Base-by-base conservation (phyloP, 345 rosid genomes). In the Alliaria petiolata region DNA sequence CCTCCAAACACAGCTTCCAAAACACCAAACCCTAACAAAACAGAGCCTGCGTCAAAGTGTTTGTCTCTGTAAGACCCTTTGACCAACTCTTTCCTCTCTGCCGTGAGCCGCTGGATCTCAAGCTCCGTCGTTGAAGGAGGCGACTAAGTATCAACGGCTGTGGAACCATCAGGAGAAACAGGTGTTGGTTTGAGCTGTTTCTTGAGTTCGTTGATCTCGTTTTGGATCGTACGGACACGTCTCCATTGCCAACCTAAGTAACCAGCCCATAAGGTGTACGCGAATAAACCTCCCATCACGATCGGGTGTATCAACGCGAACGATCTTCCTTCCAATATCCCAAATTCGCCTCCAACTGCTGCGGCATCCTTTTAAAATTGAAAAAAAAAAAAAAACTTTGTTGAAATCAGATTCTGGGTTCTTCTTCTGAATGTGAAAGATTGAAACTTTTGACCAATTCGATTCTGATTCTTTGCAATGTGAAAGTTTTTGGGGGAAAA, bases 211-310 rank as follows among this genome's bases (percentile, higher is more conserved):
- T 53, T 86, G 40, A 90, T 85, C 68, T 88, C 90, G 43, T 28
- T 79, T 78, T 88, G 97, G 0, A 81, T 70, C 22, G 95, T 88
- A 60, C 95, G 83, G 4, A 90, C 98, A 16, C 93, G 88, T 79
- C 93, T 87, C 98, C 98, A 90, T 79, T 93, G 91, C 97, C 97
- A 91, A 53, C 98, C 98, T 77, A 93, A 80, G 76, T 89, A 91
- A 16, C 96, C 96, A 15, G 59, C 83, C 82, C 83, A 88, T 22
- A 88, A 53, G 1, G 92, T 90, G 81, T 90, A 83, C 19, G 26
- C 64, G 35, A 90, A 88, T 60, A 88, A 81, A 40, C 88, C 58
- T 46, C 85, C 79, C 97, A 86, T 88, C 30, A 82, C 88, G 30
- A 81, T n/a, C 1, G 92, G 97, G 31, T 93, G 95, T 17, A 89